Percentiles rank a stretch among this genome's conserved stretches.
These are phyloP conservation scores for Quercus mongolica DNA, from an alignment of 306 rosid genomes.

Conservation along the genomic window DNA sequence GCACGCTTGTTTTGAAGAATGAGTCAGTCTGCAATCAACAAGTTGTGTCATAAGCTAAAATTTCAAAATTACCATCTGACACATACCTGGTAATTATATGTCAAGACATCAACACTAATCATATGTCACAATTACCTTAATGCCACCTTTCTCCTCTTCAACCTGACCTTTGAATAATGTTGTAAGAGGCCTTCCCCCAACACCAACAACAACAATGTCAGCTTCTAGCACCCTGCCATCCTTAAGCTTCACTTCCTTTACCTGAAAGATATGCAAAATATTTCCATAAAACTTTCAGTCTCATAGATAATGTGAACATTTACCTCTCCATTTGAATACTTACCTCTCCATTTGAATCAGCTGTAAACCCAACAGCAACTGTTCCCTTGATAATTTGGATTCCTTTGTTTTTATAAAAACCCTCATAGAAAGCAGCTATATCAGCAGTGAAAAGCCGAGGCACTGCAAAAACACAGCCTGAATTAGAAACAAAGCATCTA, in stretches of 20 bases:
- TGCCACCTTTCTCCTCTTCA: constrained; percentile 91
- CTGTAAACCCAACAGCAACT: constrained; percentile 74
- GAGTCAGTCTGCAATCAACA: constrained; percentile 70
- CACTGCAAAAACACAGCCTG: constrained; percentile 54
- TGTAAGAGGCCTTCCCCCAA: constrained; percentile 82
- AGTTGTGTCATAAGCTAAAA: neutral
- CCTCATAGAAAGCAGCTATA: constrained; percentile 89
- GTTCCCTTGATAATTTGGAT: constrained; percentile 87
- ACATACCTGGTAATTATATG: neutral
- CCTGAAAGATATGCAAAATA: constrained; percentile 43
- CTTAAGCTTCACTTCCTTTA: constrained; percentile 87
- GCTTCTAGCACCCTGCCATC: constrained; percentile 87
- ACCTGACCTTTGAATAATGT: constrained; percentile 90
- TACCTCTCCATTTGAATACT: constrained; percentile 67
- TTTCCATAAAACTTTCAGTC: neutral
- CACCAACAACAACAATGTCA: constrained; percentile 95
- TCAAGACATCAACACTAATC: neutral
- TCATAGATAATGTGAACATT: neutral
- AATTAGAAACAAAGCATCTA: constrained; percentile 2
- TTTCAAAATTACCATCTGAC: neutral
- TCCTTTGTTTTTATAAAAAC: constrained; percentile 75
- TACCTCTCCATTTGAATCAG: constrained; percentile 84
- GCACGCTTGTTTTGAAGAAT: constrained; percentile 73
- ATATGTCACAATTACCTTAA: constrained; percentile 55
- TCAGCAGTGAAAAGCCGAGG: constrained; percentile 90